Conservation (phyloP, 1,139 yeast species). For the Protomyces lactucae-debilis region DNA sequence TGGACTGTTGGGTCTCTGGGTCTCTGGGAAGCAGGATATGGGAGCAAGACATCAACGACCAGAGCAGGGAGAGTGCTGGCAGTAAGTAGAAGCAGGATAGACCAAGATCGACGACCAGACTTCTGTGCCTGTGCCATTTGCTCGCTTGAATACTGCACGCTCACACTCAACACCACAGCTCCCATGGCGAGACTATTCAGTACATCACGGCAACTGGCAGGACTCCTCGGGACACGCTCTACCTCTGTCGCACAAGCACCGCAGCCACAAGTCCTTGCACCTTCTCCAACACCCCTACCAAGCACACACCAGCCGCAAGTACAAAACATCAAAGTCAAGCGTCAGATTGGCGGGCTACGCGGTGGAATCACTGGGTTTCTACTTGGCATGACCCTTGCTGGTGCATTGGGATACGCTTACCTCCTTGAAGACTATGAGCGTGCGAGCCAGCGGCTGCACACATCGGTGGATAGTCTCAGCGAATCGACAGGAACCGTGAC, state of each 20-base stretch:
- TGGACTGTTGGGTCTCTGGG: no score
- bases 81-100: no score
- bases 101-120: no score
- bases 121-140: no score
- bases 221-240: not conserved
- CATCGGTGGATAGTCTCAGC: slow-evolving; percentile 27
- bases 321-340: slow-evolving; percentile 19
- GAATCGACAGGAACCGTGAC: slow-evolving; percentile 15
- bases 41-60: no score
- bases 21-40: no score
- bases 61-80: no score
- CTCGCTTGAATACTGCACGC: no score
- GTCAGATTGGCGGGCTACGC: slow-evolving; percentile 21
- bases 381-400: slow-evolving; percentile 27
- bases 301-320: slow-evolving; percentile 10
- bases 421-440: slow-evolving; percentile 26
- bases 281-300: slow-evolving; percentile 19
- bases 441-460: slow-evolving; percentile 18
- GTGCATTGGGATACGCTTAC: slow-evolving; percentile 24
- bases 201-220: not conserved
- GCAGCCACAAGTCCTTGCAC: slow-evolving; percentile 9
- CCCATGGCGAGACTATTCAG: not conserved
- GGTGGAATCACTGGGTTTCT: slow-evolving; percentile 28
- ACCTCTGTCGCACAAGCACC: not conserved
- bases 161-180: not conserved